Base-by-base conservation (phyloP, 805 yeast species). In the Candida gorgasii region DNA sequence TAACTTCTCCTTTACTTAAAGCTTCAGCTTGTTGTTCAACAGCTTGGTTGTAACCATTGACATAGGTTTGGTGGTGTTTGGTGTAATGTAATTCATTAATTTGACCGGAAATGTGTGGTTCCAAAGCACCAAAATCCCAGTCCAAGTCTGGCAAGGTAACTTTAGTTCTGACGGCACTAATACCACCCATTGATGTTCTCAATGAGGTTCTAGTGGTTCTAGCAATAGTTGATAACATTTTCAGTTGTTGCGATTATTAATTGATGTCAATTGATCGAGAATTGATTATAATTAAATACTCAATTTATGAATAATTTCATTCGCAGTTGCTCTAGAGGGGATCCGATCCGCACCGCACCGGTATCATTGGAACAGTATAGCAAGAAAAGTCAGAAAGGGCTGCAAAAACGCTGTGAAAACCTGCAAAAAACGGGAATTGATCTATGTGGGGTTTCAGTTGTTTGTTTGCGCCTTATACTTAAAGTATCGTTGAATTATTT, bases 41-140 rank as follows among this genome's bases (percentile, higher is more conserved):
- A 26, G 78, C 73, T 22, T 63, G 59, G 53, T 74, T 74, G 58
- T 67, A 68, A 27, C 76, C 75, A 40, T 61, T 69, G 31, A 72
- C 78, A 46, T 74, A 74, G 6, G 76, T 67, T 53, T 72, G 78
- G 55, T 74, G 79, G 53, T 74, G 79, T 52, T 73, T 74, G 40
- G 73, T 59, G 59, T 74, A 63, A 56, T 74, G 79, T 26, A 74
- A 48, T 52, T 71, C 76, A 53, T 71, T 74, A 48, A 74, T 73
- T 51, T 72, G 57, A 33, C 69, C 69, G 9, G 72, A 63, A 46
- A 74, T 73, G 52, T 64, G 64, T 13, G 79, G 79, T 55, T 73
- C 78, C 37, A 73, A 63, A 15, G 76, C 78, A 48, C 62, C 66
- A 43, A 63, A 74, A 47, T 63, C 68, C 69, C 72, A 74, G 52